phyloP scores from a whole-genome alignment of 176 grass and related monocot species.

The Eleusine coracana region DNA sequence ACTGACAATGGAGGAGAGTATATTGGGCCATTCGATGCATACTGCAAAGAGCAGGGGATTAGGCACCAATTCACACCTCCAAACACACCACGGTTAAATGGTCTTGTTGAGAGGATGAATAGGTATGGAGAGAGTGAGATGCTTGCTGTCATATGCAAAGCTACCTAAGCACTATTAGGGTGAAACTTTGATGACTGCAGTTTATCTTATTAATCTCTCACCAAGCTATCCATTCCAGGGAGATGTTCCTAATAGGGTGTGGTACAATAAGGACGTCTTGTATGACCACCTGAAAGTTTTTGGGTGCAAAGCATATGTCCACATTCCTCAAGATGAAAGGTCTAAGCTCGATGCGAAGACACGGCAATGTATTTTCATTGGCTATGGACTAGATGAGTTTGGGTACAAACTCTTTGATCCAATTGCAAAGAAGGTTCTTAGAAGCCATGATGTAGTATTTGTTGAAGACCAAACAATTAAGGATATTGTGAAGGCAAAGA shows the following conservation, averaged over 20 bases:
- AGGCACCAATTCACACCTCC: not conserved
- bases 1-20: no score
- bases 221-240: not conserved
- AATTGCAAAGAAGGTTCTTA: not conserved
- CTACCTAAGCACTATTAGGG: not conserved
- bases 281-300: not conserved
- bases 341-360: not conserved
- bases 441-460: not conserved
- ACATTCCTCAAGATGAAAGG: conserved; percentile 15
- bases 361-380: not conserved
- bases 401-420: not conserved
- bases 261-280: not conserved
- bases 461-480: conserved; percentile 24
- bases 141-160: not conserved
- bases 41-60: not conserved
- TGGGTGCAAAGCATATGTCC: conserved; percentile 22
- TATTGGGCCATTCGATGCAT: no score
- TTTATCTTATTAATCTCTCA: conserved; percentile 21
- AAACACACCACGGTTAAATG: conserved; percentile 14
- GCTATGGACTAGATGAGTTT: not conserved
- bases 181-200: no score
- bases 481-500: conserved; percentile 23
- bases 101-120: not conserved
- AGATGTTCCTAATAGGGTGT: conserved; percentile 1
- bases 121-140: not conserved